Evolutionary conservation across 345 rosid genomes (phyloP), one percentile per base, ranked within the genome.

Genomic region (Alliaria petiolata): DNA sequence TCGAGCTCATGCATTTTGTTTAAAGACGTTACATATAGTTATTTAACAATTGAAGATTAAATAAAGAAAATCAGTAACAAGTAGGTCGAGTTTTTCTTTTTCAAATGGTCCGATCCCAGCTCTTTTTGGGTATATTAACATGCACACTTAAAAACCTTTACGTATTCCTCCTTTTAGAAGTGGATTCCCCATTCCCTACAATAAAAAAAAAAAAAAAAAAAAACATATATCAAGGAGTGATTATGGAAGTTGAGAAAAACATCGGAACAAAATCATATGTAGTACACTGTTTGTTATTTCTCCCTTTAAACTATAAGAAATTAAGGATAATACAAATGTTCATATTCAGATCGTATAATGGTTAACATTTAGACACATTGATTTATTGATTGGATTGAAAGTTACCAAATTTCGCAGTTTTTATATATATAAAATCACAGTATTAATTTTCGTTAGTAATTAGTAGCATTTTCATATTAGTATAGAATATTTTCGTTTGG

Each of bases 101-200:
- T n/a, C n/a, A n/a, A n/a, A n/a, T n/a, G n/a, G n/a, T n/a, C n/a
- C n/a, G 31, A 22, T 45, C 34, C 35, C 14, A 9, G 11, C 38
- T 25, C 30, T 16, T 13, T 67, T 45, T 45, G 1, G 33, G 6
- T 25, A 22, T 71, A 51, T 51, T 17, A 60, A 20, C 8, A 26
- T 17, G 19, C 25, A 40, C 56, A 58, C 47, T 35, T n/a, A n/a
- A n/a, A n/a, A n/a, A n/a, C n/a, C 38, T 47, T 74, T 11, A 9
- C 46, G 34, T 22, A 50, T 39, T 67, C 34, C 9, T 61, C 54
- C 51, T 5, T 68, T 61, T 44, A 61, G 63, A 68, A 44, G 52
- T 75, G 67, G 56, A 61, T 60, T 68, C 69, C 74, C 65, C 14
- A 61, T 61, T 75, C 79, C 74, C 79, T 75, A 26, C 57, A 42